Percentiles rank a stretch among this genome's conserved stretches.
Evolutionary conservation across 1,139 yeast genomes (phyloP).

Genomic region (Sugiyamaella paludigena): DNA sequence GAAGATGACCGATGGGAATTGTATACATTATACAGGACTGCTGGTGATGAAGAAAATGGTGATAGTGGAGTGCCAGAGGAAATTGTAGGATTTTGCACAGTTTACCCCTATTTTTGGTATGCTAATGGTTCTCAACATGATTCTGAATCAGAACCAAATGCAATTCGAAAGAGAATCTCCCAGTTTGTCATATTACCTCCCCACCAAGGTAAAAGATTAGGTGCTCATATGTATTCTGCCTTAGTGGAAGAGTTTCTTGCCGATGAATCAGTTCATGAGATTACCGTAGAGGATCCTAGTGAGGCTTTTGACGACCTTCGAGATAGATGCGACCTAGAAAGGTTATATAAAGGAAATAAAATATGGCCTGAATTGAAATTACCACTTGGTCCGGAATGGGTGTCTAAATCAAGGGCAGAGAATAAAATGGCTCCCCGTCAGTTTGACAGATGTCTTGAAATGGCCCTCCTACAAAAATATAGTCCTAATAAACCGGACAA

Average conservation of each 20-base stretch:
- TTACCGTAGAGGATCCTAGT: constrained; percentile 93
- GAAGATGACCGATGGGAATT: constrained; percentile 73
- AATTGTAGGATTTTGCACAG: constrained; percentile 78
- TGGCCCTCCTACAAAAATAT: constrained; percentile 55
- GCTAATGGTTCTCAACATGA: constrained; percentile 61
- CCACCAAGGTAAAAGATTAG: constrained; percentile 66
- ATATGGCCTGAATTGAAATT: constrained; percentile 31
- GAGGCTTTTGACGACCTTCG: constrained; percentile 90
- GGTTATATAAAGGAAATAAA: constrained; percentile 42
- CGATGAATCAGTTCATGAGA: constrained; percentile 58
- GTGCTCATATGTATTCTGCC: constrained; percentile 59
- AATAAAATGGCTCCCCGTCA: constrained; percentile 77
- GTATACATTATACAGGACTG: constrained; percentile 38
- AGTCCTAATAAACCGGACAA: constrained; percentile 29
- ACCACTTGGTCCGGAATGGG: constrained; percentile 45
- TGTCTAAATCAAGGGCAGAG: constrained; percentile 36
- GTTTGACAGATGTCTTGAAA: constrained; percentile 71
- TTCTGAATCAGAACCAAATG: constrained; percentile 26
- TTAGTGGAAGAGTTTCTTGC: constrained; percentile 55
- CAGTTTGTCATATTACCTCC: constrained; percentile 86
- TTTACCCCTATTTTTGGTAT: constrained; percentile 81
- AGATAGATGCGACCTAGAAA: constrained; percentile 71
- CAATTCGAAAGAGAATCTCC: constrained; percentile 70
- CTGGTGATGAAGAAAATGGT: constrained; percentile 17
- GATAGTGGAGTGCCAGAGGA: constrained; percentile 26